These are phyloP conservation scores for Vicia villosa DNA, from an alignment of 306 rosid species.

Conservation along the genomic window DNA sequence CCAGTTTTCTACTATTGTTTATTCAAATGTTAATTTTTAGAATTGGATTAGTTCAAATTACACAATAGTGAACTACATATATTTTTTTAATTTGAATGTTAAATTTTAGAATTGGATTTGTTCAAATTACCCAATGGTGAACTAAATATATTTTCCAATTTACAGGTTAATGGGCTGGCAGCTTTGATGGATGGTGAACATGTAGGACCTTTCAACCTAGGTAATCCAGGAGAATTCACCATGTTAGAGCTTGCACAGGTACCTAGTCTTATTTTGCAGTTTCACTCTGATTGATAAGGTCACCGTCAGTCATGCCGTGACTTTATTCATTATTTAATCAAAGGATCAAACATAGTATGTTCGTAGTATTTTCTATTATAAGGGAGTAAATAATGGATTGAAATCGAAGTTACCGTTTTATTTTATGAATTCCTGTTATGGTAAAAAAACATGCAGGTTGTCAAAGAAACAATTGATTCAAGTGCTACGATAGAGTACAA, in stretches of 20 bases:
- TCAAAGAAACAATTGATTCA: slow-evolving; percentile 90
- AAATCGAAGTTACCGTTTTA: slow-evolving; percentile 9
- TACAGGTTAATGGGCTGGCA: slow-evolving; percentile 82
- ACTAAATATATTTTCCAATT: slow-evolving; percentile 29
- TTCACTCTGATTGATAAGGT: slow-evolving; percentile 2
- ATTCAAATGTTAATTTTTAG: slow-evolving; percentile 5
- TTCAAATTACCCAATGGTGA: slow-evolving; percentile 14
- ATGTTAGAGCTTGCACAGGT: slow-evolving; percentile 98
- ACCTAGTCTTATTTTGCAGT: slow-evolving; percentile 28
- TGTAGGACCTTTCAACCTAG: slow-evolving; percentile 92
- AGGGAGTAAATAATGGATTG: neutral
- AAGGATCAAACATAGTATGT: slow-evolving; percentile 1
- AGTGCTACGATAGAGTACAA: slow-evolving; percentile 85
- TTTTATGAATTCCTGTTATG: slow-evolving; percentile 22
- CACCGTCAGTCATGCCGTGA: neutral
- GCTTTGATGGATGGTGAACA: slow-evolving; percentile 95
- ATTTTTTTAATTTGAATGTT: neutral
- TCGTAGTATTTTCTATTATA: slow-evolving; percentile 15
- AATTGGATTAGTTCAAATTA: neutral
- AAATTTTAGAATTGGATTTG: slow-evolving; percentile 7
- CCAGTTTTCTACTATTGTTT: neutral
- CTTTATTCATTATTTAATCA: slow-evolving; percentile 28
- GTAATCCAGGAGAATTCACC: slow-evolving; percentile 97
- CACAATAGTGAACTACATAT: no score
- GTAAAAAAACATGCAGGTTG: slow-evolving; percentile 62